Percentiles rank a stretch among this genome's conserved stretches.
Evolutionary conservation across 805 yeast species (phyloP).

Genomic region (Myxozyma melibiosi): DNA sequence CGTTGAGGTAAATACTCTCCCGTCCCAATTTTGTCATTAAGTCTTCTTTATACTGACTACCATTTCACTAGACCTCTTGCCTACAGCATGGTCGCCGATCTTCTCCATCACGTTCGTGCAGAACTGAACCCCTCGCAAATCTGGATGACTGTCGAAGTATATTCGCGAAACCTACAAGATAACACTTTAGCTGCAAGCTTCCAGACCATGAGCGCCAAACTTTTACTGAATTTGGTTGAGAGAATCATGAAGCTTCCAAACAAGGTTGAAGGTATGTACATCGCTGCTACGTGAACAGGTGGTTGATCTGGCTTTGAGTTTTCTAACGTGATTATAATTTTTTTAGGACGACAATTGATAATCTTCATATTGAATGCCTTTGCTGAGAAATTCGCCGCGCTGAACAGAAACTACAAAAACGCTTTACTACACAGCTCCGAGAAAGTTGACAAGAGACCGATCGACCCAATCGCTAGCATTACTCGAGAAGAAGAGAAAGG

Average conservation of each 20-base stretch:
- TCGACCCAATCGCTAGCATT: constrained; percentile 27
- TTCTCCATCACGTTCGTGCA: constrained; percentile 86
- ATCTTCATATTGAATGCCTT: constrained; percentile 86
- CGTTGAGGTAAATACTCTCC: constrained; percentile 54
- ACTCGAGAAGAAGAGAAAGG: constrained; percentile 32
- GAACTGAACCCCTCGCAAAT: constrained; percentile 81
- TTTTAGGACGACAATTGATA: constrained; percentile 68
- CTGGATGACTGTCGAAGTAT: constrained; percentile 82
- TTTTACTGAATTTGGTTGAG: constrained; percentile 84
- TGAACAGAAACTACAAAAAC: constrained; percentile 66
- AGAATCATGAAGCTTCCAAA: constrained; percentile 79
- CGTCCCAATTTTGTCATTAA: background rate
- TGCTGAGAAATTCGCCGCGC: constrained; percentile 73
- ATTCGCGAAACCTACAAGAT: constrained; percentile 79
- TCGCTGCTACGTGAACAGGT: too few relatives aligned
- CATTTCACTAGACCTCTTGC: constrained; percentile 65
- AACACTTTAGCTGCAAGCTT: constrained; percentile 81
- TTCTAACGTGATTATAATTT: background rate
- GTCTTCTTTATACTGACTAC: background rate
- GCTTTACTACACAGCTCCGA: constrained; percentile 28
- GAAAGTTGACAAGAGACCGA: constrained; percentile 28
- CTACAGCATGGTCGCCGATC: constrained; percentile 92
- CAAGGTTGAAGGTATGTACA: constrained; percentile 55
- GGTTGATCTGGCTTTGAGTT: background rate
- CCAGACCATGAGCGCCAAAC: constrained; percentile 94